These are phyloP conservation scores for Geranium brycei DNA, from an alignment of 345 rosid species.

Conservation along the genomic window DNA sequence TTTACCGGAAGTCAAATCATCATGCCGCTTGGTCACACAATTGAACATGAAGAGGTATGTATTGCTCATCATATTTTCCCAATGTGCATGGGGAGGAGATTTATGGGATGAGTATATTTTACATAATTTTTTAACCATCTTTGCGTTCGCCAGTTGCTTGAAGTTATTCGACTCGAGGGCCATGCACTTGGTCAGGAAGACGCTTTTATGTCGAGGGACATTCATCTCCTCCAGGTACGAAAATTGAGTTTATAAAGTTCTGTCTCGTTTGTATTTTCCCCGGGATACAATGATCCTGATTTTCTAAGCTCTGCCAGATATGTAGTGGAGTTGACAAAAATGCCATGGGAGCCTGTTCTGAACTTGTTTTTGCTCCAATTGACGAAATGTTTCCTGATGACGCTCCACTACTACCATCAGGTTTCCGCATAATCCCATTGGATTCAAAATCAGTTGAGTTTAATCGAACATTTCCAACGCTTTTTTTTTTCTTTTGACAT, in stretches of 20 bases:
- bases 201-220: slow-evolving; percentile 77
- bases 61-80: not conserved
- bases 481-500: too few species aligned
- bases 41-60: slow-evolving; percentile 89
- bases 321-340: slow-evolving; percentile 91
- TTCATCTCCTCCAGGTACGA: slow-evolving; percentile 86
- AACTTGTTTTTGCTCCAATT: slow-evolving; percentile 90
- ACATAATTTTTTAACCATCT: not conserved
- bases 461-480: not conserved
- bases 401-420: slow-evolving; percentile 93
- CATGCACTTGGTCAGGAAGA: slow-evolving; percentile 89
- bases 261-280: not conserved
- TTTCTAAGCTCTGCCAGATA: slow-evolving; percentile 31
- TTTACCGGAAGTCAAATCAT: slow-evolving; percentile 91
- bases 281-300: not conserved
- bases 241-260: too few species aligned
- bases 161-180: slow-evolving; percentile 90
- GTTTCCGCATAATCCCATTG: slow-evolving; percentile 83
- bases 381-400: slow-evolving; percentile 98
- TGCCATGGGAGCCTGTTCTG: slow-evolving; percentile 85
- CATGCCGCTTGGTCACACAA: slow-evolving; percentile 95
- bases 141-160: slow-evolving; percentile 49
- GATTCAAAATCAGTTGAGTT: slow-evolving; percentile 70
- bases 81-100: too few species aligned
- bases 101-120: too few species aligned